Percentiles rank a stretch among this genome's conserved stretches.
phyloP scores from a whole-genome alignment of 352 stramenopile species.

The Phytopythium cucurbitacearum region DNA sequence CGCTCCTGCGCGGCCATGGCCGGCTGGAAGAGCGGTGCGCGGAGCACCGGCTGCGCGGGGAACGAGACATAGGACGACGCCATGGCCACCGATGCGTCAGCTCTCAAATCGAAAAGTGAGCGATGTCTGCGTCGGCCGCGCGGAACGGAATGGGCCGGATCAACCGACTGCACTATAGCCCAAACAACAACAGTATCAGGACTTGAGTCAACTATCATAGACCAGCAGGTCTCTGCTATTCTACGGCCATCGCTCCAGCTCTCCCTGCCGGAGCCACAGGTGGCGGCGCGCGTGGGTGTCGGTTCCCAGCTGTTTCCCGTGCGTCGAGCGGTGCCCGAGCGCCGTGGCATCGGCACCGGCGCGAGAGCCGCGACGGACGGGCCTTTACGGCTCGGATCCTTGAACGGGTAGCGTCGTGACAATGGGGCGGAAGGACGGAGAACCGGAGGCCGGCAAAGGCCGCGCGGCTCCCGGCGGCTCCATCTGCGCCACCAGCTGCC shows the following conservation, averaged over 20 bases:
- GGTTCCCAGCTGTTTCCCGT: constrained; percentile 12
- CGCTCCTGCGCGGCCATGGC: constrained; percentile 33
- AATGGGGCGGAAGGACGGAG: too few relatives aligned
- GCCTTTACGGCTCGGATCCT: too few relatives aligned
- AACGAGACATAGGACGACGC: constrained; percentile 17
- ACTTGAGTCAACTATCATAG: constrained; percentile 3
- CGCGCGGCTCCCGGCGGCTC: too few relatives aligned
- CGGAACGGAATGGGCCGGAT: constrained; percentile 11
- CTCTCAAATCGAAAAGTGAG: not conserved
- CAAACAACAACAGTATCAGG: constrained; percentile 13
- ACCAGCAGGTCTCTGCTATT: too few relatives aligned
- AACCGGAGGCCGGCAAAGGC: too few relatives aligned
- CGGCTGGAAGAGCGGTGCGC: constrained; percentile 15
- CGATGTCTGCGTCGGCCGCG: constrained; percentile 17
- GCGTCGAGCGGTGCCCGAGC: not conserved
- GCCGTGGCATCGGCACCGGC: not conserved
- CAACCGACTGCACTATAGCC: constrained; percentile 10
- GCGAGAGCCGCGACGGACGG: too few relatives aligned
- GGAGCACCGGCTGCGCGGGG: not conserved
- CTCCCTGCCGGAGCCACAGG: constrained; percentile 1
- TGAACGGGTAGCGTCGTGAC: too few relatives aligned
- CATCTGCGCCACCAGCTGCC: too few relatives aligned
- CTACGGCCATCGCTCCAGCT: too few relatives aligned
- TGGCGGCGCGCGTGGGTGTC: constrained; percentile 22
- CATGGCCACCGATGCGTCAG: too few relatives aligned